Conservation (phyloP, 192 early-diverging fungal genomes). For the Linnemannia exigua region DNA sequence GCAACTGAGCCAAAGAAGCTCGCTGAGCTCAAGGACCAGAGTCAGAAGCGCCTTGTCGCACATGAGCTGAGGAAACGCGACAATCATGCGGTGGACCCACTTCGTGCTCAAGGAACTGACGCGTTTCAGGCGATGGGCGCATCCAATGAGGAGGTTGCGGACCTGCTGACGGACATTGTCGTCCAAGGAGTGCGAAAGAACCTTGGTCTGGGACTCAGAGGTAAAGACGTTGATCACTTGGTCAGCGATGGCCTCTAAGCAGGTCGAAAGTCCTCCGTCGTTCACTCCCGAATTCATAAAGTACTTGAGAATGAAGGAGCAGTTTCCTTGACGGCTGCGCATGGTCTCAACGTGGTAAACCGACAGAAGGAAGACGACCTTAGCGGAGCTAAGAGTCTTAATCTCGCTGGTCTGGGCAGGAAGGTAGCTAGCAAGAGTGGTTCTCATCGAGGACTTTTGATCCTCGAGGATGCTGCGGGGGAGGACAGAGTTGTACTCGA, state of each 20-base stretch:
- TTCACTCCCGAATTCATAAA: constrained; percentile 90
- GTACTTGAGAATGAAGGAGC: constrained; percentile 82
- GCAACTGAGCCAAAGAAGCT: constrained; percentile 83
- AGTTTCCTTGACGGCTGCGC: constrained; percentile 77
- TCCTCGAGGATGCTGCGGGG: constrained; percentile 59
- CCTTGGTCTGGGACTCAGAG: constrained; percentile 64
- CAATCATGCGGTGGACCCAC: constrained; percentile 71
- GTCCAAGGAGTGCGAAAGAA: constrained; percentile 64
- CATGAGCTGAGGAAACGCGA: constrained; percentile 81
- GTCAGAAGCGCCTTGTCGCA: constrained; percentile 78
- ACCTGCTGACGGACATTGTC: constrained; percentile 68
- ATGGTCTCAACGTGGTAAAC: constrained; percentile 89
- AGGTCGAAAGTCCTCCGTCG: constrained; percentile 76
- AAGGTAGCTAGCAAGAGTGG: constrained; percentile 69
- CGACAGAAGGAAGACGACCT: constrained; percentile 85
- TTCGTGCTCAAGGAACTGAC: constrained; percentile 79
- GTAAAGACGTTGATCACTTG: constrained; percentile 67
- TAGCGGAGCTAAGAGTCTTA: constrained; percentile 75
- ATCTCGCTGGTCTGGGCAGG: constrained; percentile 67
- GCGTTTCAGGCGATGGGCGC: constrained; percentile 76
- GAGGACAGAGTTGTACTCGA: constrained; percentile 89
- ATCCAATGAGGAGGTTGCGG: constrained; percentile 73
- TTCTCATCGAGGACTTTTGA: constrained; percentile 69
- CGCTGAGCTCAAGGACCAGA: constrained; percentile 87
- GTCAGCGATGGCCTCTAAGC: constrained; percentile 86